Percentiles rank a stretch among this genome's conserved stretches.
phyloP scores from a whole-genome alignment of 331 rosid genomes.

The Arachis monticola region DNA sequence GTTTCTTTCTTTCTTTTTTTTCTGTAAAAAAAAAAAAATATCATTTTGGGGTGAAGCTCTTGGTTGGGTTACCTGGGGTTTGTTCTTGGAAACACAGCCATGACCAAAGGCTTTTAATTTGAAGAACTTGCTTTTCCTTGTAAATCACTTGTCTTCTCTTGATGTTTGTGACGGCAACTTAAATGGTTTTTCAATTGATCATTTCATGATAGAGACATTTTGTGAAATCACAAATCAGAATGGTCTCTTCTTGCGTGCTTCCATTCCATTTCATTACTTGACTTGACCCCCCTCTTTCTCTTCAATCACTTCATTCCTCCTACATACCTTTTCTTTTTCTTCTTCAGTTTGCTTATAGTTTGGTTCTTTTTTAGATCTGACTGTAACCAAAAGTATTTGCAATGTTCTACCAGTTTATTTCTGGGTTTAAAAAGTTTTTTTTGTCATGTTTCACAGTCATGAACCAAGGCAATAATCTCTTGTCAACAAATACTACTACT shows the following conservation, averaged over 20 bases:
- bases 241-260: conserved; percentile 13
- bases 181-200: conserved; percentile 13
- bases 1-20: not conserved
- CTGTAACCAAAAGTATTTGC: conserved; percentile 3
- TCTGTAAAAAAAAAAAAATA: no score
- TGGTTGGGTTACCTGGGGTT: conserved; percentile 20
- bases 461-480: not conserved
- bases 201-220: conserved; percentile 34
- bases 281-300: conserved; percentile 1
- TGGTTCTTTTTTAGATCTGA: conserved; percentile 39
- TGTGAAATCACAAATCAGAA: conserved; percentile 36
- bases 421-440: conserved; percentile 6
- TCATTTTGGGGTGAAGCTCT: conserved; percentile 26
- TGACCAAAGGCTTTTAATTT: conserved; percentile 28
- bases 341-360: not conserved
- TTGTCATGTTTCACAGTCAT: not conserved
- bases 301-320: conserved; percentile 39
- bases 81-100: not conserved
- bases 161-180: conserved; percentile 8
- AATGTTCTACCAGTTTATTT: conserved; percentile 22
- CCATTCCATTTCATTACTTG: not conserved
- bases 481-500: not conserved
- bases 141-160: conserved; percentile 10
- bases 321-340: not conserved
- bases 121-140: not conserved